A percentile compares a stretch with the other conserved stretches of the same genome.
These are phyloP conservation scores for Thermoascus crustaceus DNA, from an alignment of 2,329 filamentous ascomycete species.

Conservation along the genomic window DNA sequence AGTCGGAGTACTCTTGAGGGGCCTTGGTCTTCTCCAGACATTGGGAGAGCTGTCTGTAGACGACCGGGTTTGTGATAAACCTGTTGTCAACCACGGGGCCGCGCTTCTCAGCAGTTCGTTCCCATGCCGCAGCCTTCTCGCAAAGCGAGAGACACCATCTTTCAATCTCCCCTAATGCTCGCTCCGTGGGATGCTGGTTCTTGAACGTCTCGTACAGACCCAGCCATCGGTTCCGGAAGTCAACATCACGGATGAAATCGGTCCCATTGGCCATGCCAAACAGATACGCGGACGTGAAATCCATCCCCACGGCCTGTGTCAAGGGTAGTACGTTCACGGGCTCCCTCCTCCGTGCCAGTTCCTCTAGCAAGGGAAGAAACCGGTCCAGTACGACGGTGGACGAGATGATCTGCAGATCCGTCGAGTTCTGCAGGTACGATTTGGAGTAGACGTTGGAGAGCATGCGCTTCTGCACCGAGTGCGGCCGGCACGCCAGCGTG, in stretches of 20 bases:
- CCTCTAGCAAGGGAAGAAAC: constrained; percentile 46
- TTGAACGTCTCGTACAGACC: constrained; percentile 54
- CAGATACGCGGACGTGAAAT: constrained; percentile 61
- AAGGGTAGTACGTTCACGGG: constrained; percentile 49
- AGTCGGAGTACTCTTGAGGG: constrained; percentile 7
- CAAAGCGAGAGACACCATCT: constrained; percentile 51
- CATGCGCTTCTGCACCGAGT: constrained; percentile 63
- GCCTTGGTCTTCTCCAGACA: constrained; percentile 15
- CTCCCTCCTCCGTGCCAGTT: constrained; percentile 11
- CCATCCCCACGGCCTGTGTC: constrained; percentile 61
- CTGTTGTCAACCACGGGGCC: background rate
- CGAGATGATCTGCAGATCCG: constrained; percentile 46
- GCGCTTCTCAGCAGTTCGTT: constrained; percentile 5
- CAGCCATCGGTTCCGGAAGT: constrained; percentile 52
- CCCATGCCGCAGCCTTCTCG: constrained; percentile 35
- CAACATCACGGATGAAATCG: constrained; percentile 48
- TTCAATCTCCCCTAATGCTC: constrained; percentile 56
- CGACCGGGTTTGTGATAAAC: constrained; percentile 17
- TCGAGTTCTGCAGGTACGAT: constrained; percentile 54
- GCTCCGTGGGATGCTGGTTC: constrained; percentile 44
- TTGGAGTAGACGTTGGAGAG: constrained; percentile 69
- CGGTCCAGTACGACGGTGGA: constrained; percentile 48
- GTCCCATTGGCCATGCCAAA: constrained; percentile 55
- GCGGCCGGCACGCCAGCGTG: constrained; percentile 47
- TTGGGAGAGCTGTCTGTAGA: constrained; percentile 19